phyloP scores from a whole-genome alignment of 768 basidiomycete genomes.

The Rhodosporidiobolus odoratus region DNA sequence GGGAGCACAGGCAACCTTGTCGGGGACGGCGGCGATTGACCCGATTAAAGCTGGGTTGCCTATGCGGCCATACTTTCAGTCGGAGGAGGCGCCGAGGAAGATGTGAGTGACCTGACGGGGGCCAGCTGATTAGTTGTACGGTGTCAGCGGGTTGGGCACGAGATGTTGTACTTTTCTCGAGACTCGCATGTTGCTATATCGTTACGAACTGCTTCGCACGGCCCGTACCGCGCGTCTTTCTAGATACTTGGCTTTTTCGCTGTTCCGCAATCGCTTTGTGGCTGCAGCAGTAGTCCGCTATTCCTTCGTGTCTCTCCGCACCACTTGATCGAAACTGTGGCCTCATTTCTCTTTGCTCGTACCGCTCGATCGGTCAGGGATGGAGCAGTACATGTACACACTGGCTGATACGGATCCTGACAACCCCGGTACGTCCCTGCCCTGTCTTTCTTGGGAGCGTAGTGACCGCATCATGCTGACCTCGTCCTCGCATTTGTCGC shows the following conservation, averaged over 20 bases:
- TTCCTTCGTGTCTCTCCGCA: not conserved
- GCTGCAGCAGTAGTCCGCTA: too few relatives aligned
- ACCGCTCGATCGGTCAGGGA: not conserved
- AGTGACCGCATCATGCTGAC: not conserved
- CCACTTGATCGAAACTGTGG: not conserved
- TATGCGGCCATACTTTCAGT: slow-evolving; percentile 18
- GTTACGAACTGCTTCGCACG: too few relatives aligned
- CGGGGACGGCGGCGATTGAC: slow-evolving; percentile 8
- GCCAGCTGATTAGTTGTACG: too few relatives aligned
- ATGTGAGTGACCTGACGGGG: not conserved
- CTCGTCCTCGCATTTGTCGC: not conserved
- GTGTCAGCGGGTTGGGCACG: too few relatives aligned
- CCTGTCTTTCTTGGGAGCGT: too few relatives aligned
- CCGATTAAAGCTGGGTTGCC: slow-evolving; percentile 18
- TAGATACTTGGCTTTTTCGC: too few relatives aligned
- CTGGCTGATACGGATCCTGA: not conserved
- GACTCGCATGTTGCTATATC: not conserved
- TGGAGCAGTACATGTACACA: not conserved
- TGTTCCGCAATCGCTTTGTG: too few relatives aligned
- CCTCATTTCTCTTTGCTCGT: too few relatives aligned
- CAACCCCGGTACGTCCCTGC: slow-evolving; percentile 3
- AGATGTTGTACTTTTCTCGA: too few relatives aligned
- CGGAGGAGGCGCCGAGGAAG: slow-evolving; percentile 17
- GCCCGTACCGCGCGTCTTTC: too few relatives aligned
- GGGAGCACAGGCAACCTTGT: not conserved